Evolutionary conservation across 306 rosid genomes (phyloP), one percentile per base, ranked within the genome.

Genomic region (Rubus parviflorus): DNA sequence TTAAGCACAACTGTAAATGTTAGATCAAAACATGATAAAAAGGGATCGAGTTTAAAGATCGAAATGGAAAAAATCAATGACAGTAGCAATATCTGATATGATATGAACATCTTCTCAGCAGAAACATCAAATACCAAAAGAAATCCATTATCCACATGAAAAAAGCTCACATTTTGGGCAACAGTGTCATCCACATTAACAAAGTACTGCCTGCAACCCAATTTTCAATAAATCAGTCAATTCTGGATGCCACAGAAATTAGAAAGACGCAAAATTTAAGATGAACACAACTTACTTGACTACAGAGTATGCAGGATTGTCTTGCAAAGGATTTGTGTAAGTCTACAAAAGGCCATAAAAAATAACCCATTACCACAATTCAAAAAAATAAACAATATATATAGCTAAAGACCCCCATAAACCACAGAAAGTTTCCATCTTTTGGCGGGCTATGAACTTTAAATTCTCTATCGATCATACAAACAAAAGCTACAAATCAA

Each of bases 301-400:
- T 2, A 92, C 99, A 17, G 99, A 95, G 72, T 92, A 95, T 8
- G 98, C 97, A 67, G 97, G 94, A 83, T 92, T 89, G 86, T 91
- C 89, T 85, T 91, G 94, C 89, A 95, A 83, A 9, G 97, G 99
- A 91, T 95, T 95, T 3, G 84, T 16, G 78, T 78, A 84, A n/a
- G 96, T 89, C 98, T 95, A 88, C 77, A 80, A 63, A 63, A 83
- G 17, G 30, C 51, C 70, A 48, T 14, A 73, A 56, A 80, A 81
- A 62, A 77, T 49, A 78, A 11, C 42, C 71, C 58, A 48, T 20
- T 7, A 48, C 14, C 57, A 46, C 13, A 48, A 47, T 16, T 17
- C 41, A 42, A 46, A 56, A 42, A 3, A 0, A 3, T 51, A 9
- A 58, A 12, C 49, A 58, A 57, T 30, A 30, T 30, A 57, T 30